phyloP scores from a whole-genome alignment of 2,329 filamentous ascomycete species.

The Magnaporthales sp. region DNA sequence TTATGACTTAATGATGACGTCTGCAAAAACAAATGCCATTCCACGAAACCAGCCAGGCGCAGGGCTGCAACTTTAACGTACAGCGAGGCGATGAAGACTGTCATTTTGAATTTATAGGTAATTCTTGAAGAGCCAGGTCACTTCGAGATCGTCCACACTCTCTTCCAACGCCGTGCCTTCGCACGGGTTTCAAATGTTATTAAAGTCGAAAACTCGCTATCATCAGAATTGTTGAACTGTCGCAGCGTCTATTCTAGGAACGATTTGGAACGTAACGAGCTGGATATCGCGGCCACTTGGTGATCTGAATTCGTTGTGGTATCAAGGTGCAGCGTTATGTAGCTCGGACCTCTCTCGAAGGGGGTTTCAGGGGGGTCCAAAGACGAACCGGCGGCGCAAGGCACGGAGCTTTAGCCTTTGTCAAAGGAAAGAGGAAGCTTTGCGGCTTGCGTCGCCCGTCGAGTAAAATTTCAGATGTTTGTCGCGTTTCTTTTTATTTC shows the following conservation, averaged over 20 bases:
- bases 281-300: not conserved
- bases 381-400: not conserved
- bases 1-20: not conserved
- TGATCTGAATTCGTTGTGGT: not conserved
- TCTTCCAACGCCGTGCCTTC: not conserved
- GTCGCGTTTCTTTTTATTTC: not conserved
- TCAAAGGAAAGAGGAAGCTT: not conserved
- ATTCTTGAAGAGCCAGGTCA: not conserved
- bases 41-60: not conserved
- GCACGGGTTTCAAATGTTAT: not conserved
- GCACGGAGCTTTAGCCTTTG: not conserved
- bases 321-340: not conserved
- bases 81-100: slow-evolving; percentile 40
- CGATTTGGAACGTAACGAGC: not conserved
- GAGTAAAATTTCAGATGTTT: not conserved
- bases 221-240: not conserved
- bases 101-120: slow-evolving; percentile 29
- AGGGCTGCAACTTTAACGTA: slow-evolving; percentile 12
- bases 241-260: not conserved
- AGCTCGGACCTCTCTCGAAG: not conserved
- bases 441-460: not conserved
- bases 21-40: not conserved
- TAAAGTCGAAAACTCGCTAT: not conserved
- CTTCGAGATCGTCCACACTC: not conserved
- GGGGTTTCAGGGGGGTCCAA: not conserved